These are phyloP conservation scores for Beauveria brongniartii DNA, from an alignment of 2,329 filamentous ascomycete genomes.

Conservation along the genomic window DNA sequence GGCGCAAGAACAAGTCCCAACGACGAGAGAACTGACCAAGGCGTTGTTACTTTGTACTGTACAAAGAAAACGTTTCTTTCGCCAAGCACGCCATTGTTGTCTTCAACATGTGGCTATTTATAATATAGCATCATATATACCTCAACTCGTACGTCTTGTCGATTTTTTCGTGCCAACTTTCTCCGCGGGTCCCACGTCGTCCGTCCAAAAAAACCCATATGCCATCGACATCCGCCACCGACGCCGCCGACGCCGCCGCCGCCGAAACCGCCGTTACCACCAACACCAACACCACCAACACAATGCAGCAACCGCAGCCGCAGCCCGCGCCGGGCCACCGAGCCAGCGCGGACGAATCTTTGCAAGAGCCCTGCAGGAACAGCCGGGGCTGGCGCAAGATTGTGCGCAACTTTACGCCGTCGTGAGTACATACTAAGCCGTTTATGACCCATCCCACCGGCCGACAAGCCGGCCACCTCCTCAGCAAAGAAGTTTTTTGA, in stretches of 20 bases:
- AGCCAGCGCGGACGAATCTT: conserved; percentile 7
- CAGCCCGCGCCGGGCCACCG: conserved; percentile 5
- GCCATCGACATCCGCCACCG: not conserved
- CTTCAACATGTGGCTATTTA: too few species aligned
- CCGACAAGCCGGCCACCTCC: not conserved
- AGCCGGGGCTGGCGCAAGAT: conserved; percentile 35
- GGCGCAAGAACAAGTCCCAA: not conserved
- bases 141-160: too few species aligned
- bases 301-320: conserved; percentile 12
- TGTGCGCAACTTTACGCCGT: conserved; percentile 46
- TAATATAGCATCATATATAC: too few species aligned
- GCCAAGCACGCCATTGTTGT: not conserved
- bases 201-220: not conserved
- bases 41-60: too few species aligned
- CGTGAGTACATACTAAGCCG: conserved; percentile 27
- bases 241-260: not conserved
- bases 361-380: conserved; percentile 22
- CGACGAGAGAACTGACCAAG: too few species aligned
- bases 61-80: not conserved
- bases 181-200: not conserved
- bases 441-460: not conserved
- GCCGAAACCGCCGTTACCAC: not conserved
- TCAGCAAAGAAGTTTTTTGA: not conserved
- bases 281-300: not conserved
- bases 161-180: not conserved